Evolutionary conservation across 108 stramenopile genomes (phyloP).

Genomic region (Fistulifera pelliculosa): DNA sequence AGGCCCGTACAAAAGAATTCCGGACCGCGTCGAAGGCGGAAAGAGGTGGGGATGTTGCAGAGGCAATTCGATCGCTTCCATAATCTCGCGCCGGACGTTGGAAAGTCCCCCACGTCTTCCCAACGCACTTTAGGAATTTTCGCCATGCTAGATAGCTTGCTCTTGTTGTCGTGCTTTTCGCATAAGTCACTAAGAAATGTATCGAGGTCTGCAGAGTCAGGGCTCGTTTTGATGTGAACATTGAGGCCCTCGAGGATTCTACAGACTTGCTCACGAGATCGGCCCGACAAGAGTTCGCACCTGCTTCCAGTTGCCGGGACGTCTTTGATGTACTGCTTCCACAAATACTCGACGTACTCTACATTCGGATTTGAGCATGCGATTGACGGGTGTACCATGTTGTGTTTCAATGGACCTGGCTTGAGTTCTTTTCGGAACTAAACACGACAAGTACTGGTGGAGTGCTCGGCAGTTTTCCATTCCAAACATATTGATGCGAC

Average conservation of each 20-base stretch:
- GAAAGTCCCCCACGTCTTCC: slow-evolving; percentile 96
- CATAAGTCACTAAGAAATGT: slow-evolving; percentile 18
- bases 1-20: slow-evolving; percentile 77
- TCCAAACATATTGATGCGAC: not conserved
- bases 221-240: not conserved
- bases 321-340: slow-evolving; percentile 18
- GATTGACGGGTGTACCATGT: slow-evolving; percentile 39
- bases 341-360: slow-evolving; percentile 45
- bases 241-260: not conserved
- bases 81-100: slow-evolving; percentile 90
- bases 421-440: slow-evolving; percentile 38
- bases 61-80: slow-evolving; percentile 97
- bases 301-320: slow-evolving; percentile 23
- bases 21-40: slow-evolving; percentile 66
- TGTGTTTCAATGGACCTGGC: slow-evolving; percentile 44
- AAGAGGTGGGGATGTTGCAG: slow-evolving; percentile 92
- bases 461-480: not conserved
- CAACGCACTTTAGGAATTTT: slow-evolving; percentile 67
- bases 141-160: slow-evolving; percentile 11
- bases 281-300: slow-evolving; percentile 12
- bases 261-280: slow-evolving; percentile 2
- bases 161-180: slow-evolving; percentile 16
- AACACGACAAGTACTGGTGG: slow-evolving; percentile 49
- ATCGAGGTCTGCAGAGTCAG: not conserved
- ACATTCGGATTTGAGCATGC: slow-evolving; percentile 35